Conservation (phyloP, 306 rosid species). For the Herpetospermum pedunculosum region DNA sequence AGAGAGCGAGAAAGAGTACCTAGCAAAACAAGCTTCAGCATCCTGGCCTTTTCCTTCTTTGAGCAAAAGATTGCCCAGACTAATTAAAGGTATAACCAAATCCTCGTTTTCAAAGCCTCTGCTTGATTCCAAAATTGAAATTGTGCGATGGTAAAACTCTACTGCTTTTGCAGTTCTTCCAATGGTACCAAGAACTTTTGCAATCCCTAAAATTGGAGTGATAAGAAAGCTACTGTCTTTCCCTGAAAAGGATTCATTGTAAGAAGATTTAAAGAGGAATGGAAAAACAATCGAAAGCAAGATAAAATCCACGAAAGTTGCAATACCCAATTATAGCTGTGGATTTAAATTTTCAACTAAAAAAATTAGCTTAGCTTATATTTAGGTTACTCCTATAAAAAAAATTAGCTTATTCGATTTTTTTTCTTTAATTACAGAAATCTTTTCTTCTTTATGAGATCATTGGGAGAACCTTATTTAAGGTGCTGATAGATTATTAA, state of each 20-base stretch:
- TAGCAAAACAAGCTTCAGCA: slow-evolving; percentile 61
- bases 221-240: slow-evolving; percentile 47
- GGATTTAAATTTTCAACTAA: background rate
- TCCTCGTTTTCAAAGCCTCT: slow-evolving; percentile 63
- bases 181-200: slow-evolving; percentile 46
- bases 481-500: background rate
- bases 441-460: background rate
- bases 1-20: slow-evolving; percentile 30
- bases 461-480: background rate
- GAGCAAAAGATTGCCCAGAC: slow-evolving; percentile 69
- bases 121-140: slow-evolving; percentile 53
- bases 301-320: background rate
- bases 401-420: background rate
- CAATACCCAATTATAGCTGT: background rate
- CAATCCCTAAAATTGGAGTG: slow-evolving; percentile 67
- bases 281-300: background rate
- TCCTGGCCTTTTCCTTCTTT: slow-evolving; percentile 59
- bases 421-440: background rate
- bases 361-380: background rate
- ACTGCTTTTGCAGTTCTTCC: slow-evolving; percentile 62
- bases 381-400: no score
- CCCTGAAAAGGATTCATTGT: slow-evolving; percentile 30
- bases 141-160: slow-evolving; percentile 40
- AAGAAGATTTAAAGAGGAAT: background rate
- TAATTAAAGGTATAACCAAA: slow-evolving; percentile 63